Evolutionary conservation across 2,329 filamentous ascomycete species (phyloP).

Genomic region (Chaetomiaceae sp.): DNA sequence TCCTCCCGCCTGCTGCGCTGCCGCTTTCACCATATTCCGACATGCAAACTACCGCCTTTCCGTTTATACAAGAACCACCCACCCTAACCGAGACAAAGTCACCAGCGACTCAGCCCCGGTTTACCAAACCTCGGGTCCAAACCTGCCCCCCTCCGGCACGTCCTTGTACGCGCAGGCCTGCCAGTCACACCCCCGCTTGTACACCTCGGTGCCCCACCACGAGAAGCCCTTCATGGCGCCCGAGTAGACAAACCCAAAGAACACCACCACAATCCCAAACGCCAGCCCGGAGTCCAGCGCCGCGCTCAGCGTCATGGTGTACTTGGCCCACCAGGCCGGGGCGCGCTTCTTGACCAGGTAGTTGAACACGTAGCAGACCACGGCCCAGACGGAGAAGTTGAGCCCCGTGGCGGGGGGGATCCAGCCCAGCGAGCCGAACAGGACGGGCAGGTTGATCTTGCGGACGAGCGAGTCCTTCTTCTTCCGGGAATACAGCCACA

Average conservation of each 20-base stretch:
- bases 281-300: conserved; percentile 79
- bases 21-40: too few species aligned
- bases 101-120: neutral
- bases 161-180: conserved; percentile 67
- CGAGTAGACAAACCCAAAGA: conserved; percentile 82
- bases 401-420: conserved; percentile 82
- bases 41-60: too few species aligned
- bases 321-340: conserved; percentile 81
- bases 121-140: conserved; percentile 61
- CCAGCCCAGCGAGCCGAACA: conserved; percentile 80
- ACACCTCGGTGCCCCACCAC: conserved; percentile 88
- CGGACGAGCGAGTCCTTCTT: conserved; percentile 60
- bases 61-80: neutral
- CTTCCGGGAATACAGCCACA: conserved; percentile 67
- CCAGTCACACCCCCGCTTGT: conserved; percentile 83
- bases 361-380: conserved; percentile 84
- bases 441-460: conserved; percentile 75
- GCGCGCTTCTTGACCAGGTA: conserved; percentile 65
- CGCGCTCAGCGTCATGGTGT: conserved; percentile 83
- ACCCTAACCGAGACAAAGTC: neutral
- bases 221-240: conserved; percentile 67
- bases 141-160: conserved; percentile 59
- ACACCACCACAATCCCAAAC: conserved; percentile 76
- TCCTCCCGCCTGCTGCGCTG: too few species aligned
- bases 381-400: conserved; percentile 82